phyloP scores from a whole-genome alignment of 1,284 basidiomycete species.

The Puccinia sorghi region DNA sequence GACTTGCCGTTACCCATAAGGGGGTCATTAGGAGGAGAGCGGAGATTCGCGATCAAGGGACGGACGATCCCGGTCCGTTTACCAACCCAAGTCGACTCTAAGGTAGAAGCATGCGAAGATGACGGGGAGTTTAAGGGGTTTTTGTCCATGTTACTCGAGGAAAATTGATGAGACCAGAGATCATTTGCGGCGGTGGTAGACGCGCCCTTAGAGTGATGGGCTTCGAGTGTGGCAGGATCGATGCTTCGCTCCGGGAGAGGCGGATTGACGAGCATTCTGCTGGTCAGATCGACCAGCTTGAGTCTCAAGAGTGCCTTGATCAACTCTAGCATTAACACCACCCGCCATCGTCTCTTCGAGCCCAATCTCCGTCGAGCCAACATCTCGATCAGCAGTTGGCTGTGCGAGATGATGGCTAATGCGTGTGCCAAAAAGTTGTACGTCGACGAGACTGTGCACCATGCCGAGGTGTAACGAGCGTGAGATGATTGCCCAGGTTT shows the following conservation, averaged over 20 bases:
- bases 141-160: background rate
- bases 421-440: constrained; percentile 76
- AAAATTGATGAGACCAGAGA: constrained; percentile 34
- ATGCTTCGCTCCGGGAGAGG: constrained; percentile 56
- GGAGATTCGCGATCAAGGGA: constrained; percentile 25
- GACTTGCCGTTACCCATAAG: constrained; percentile 47
- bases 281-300: constrained; percentile 58
- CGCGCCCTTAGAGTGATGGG: constrained; percentile 3
- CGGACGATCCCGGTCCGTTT: constrained; percentile 38
- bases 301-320: constrained; percentile 59
- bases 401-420: constrained; percentile 73
- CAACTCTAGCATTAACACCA: constrained; percentile 59
- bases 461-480: constrained; percentile 72
- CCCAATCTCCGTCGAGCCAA: constrained; percentile 65
- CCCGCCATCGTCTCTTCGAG: constrained; percentile 57
- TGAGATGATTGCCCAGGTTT: constrained; percentile 58
- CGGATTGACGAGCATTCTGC: constrained; percentile 58
- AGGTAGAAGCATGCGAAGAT: constrained; percentile 49
- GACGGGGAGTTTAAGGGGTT: constrained; percentile 3
- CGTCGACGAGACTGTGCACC: constrained; percentile 67
- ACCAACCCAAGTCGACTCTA: constrained; percentile 42
- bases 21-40: constrained; percentile 8
- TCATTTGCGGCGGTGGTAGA: background rate
- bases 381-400: constrained; percentile 84
- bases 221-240: constrained; percentile 53